phyloP scores from a whole-genome alignment of 805 yeast species.

The Saccharomyces paradoxus region DNA sequence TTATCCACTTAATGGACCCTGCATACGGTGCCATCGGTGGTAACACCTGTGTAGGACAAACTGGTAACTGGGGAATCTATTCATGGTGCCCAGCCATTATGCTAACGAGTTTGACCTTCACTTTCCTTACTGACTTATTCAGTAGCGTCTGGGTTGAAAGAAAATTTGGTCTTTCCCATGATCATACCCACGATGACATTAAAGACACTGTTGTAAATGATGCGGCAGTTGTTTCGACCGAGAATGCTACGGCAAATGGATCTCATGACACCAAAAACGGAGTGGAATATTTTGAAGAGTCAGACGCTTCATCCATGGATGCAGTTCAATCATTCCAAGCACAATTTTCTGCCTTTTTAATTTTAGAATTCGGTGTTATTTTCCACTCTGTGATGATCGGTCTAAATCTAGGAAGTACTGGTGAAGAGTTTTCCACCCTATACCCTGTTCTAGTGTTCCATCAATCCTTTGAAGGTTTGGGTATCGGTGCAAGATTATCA shows the following conservation, averaged over 20 bases:
- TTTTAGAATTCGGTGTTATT: constrained; percentile 63
- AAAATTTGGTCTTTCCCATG: constrained; percentile 27
- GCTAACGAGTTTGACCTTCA: constrained; percentile 32
- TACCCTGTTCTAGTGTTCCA: constrained; percentile 64
- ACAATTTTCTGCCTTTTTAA: constrained; percentile 38
- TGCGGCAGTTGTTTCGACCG: neutral
- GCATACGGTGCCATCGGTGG: constrained; percentile 47
- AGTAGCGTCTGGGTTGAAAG: constrained; percentile 35
- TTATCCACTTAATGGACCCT: constrained; percentile 64
- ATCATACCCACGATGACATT: constrained; percentile 19
- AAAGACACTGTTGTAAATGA: constrained; percentile 9
- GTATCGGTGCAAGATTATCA: constrained; percentile 64
- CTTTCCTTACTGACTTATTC: constrained; percentile 37
- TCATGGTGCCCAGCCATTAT: constrained; percentile 43
- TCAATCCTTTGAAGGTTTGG: constrained; percentile 73
- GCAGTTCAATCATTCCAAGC: constrained; percentile 6
- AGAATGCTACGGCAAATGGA: neutral
- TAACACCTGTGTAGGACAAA: constrained; percentile 33
- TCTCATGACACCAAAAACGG: neutral
- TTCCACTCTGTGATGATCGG: constrained; percentile 75
- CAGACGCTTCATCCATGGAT: constrained; percentile 5
- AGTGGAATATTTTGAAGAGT: neutral
- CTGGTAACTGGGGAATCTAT: constrained; percentile 39
- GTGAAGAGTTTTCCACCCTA: constrained; percentile 54
- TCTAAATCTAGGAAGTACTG: constrained; percentile 54